These are phyloP conservation scores for Aureobasidium sp. DNA, from an alignment of 2,329 filamentous ascomycete genomes.

Conservation along the genomic window DNA sequence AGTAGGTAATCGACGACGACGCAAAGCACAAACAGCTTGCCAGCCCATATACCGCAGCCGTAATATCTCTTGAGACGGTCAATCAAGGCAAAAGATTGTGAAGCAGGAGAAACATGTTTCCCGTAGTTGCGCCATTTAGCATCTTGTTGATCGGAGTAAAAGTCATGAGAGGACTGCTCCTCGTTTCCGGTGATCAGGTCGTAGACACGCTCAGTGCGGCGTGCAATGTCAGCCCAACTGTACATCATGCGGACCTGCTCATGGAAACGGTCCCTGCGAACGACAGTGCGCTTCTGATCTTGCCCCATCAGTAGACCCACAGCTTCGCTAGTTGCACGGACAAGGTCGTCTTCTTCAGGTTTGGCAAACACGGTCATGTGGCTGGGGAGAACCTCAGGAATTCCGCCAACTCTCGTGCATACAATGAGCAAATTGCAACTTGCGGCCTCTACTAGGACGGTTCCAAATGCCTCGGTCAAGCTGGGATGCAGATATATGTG, in stretches of 20 bases:
- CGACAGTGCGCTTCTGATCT: slow-evolving; percentile 23
- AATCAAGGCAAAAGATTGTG: slow-evolving; percentile 80
- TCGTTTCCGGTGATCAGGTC: slow-evolving; percentile 84
- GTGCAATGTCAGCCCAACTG: slow-evolving; percentile 92
- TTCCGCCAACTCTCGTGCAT: slow-evolving; percentile 90
- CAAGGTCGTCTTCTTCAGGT: slow-evolving; percentile 91
- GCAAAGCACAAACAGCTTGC: slow-evolving; percentile 92
- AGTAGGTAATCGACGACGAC: slow-evolving; percentile 90
- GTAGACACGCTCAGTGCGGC: slow-evolving; percentile 90
- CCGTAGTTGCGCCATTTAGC: slow-evolving; percentile 44
- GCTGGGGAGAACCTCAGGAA: slow-evolving; percentile 87
- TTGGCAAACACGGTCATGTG: slow-evolving; percentile 98
- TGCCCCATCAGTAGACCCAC: slow-evolving; percentile 59
- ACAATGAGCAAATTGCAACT: slow-evolving; percentile 95
- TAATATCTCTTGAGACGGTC: slow-evolving; percentile 95
- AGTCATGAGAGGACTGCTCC: slow-evolving; percentile 29
- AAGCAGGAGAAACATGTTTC: slow-evolving; percentile 43
- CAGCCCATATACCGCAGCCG: slow-evolving; percentile 96
- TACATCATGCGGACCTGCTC: slow-evolving; percentile 98
- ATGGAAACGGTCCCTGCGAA: slow-evolving; percentile 89
- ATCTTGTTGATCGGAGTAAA: slow-evolving; percentile 62
- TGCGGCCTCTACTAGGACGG: slow-evolving; percentile 94
- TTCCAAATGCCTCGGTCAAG: slow-evolving; percentile 93
- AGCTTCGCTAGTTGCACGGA: slow-evolving; percentile 78
- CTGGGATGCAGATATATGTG: slow-evolving; percentile 96